Percentiles rank a stretch among this genome's conserved stretches.
phyloP scores from a whole-genome alignment of 768 basidiomycete genomes.

The Podaxis mareebaensis region DNA sequence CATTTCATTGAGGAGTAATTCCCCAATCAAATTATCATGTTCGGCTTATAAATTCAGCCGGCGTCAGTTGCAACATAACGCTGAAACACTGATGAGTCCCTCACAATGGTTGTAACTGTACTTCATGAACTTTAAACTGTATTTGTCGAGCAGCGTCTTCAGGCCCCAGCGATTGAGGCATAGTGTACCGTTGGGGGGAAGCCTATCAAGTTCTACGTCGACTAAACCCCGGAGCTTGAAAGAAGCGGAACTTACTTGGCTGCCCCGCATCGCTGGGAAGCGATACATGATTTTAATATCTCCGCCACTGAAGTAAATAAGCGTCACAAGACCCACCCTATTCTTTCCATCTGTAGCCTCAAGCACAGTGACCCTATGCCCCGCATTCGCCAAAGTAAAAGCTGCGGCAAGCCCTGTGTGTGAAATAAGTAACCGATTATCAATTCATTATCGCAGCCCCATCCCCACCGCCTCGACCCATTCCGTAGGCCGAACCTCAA shows the following conservation, averaged over 20 bases:
- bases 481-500: conserved; percentile 12
- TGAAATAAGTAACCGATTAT: neutral
- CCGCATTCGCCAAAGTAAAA: conserved; percentile 52
- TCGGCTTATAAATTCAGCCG: neutral
- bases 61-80: neutral
- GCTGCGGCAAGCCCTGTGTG: conserved; percentile 51
- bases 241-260: neutral
- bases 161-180: conserved; percentile 10
- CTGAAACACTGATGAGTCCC: neutral
- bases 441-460: neutral
- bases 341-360: conserved; percentile 47
- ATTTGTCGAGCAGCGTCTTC: conserved; percentile 7
- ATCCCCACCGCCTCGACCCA: neutral
- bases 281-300: conserved; percentile 32
- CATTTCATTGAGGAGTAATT: neutral
- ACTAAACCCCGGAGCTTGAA: neutral
- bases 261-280: conserved; percentile 8
- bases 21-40: neutral
- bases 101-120: conserved; percentile 2
- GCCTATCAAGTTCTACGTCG: neutral
- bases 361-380: conserved; percentile 61
- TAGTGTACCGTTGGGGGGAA: conserved; percentile 10
- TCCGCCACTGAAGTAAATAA: conserved; percentile 27
- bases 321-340: conserved; percentile 31
- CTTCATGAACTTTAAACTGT: conserved; percentile 6